phyloP scores from a whole-genome alignment of 116 monocot species.

The Dioscorea cayenensis region DNA sequence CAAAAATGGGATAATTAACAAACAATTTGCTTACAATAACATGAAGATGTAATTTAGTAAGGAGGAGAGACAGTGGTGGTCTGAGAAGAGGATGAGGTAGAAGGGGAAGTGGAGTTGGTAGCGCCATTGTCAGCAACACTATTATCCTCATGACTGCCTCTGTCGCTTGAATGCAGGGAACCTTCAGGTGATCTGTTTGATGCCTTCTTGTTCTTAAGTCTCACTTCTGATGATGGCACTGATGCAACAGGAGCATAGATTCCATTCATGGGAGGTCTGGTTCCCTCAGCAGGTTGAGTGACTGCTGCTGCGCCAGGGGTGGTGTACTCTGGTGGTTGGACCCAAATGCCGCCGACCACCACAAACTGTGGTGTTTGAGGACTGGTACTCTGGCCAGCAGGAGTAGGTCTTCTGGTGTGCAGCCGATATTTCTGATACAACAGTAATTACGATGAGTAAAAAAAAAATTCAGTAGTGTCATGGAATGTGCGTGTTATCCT shows the following conservation, averaged over 20 bases:
- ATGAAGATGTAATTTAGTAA: background rate
- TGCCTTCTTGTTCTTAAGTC: background rate
- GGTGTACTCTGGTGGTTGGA: conserved; percentile 46
- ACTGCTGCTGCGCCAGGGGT: conserved; percentile 9
- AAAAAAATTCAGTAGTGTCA: background rate
- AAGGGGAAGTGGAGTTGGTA: conserved; percentile 31
- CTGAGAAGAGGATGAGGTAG: conserved; percentile 53
- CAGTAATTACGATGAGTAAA: background rate
- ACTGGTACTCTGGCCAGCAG: conserved; percentile 22
- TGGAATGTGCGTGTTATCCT: no score
- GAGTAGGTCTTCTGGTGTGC: conserved; percentile 53
- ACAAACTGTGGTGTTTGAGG: conserved; percentile 51
- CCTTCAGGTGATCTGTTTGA: background rate
- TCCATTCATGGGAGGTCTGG: background rate
- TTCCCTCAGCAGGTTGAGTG: conserved; percentile 2
- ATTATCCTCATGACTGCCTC: background rate
- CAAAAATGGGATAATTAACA: background rate
- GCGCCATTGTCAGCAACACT: conserved; percentile 10
- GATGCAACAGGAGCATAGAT: conserved; percentile 6
- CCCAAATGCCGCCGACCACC: conserved; percentile 78
- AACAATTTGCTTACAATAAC: background rate
- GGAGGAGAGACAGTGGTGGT: conserved; percentile 36
- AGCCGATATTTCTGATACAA: conserved; percentile 76
- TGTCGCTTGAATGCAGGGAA: background rate
- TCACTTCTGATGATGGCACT: background rate